Percentiles rank a stretch among this genome's conserved stretches.
Evolutionary conservation across 495 filamentous ascomycete species (phyloP).

Genomic region (Massariosphaeria phaeospora): DNA sequence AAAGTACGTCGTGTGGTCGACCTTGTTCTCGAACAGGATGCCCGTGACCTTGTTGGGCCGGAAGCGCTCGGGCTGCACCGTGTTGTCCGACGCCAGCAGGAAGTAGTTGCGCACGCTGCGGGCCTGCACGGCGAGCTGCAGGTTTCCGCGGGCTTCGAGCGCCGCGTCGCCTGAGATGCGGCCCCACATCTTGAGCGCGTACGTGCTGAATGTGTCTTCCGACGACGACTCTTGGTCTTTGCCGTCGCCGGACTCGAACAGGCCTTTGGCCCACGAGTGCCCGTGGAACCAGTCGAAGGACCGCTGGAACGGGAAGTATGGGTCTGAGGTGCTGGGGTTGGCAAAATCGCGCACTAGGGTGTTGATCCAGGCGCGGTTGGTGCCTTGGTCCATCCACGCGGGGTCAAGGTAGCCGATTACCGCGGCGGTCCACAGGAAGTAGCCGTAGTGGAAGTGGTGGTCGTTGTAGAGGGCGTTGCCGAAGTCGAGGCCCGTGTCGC

Average conservation of each 20-base stretch:
- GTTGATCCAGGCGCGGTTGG: constrained; percentile 76
- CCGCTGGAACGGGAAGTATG: constrained; percentile 79
- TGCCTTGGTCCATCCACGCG: constrained; percentile 55
- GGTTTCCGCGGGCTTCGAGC: constrained; percentile 80
- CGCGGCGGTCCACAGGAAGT: constrained; percentile 86
- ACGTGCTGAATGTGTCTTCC: constrained; percentile 78
- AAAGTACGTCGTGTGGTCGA: constrained; percentile 94
- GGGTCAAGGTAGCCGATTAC: constrained; percentile 79
- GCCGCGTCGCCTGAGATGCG: constrained; percentile 63
- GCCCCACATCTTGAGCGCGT: constrained; percentile 94
- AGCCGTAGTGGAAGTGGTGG: constrained; percentile 91
- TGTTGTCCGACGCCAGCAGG: constrained; percentile 64
- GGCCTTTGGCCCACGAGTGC: constrained; percentile 92
- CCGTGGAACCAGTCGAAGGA: constrained; percentile 92
- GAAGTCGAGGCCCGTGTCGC: constrained; percentile 54
- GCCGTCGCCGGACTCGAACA: constrained; percentile 86
- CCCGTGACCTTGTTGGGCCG: constrained; percentile 82
- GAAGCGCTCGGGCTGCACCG: constrained; percentile 71
- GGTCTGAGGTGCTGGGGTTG: constrained; percentile 67
- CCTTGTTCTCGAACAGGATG: constrained; percentile 95
- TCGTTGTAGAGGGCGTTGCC: constrained; percentile 72
- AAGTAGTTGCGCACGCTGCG: constrained; percentile 75
- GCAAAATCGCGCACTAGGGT: constrained; percentile 54
- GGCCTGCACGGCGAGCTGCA: constrained; percentile 73
- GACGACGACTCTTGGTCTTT: constrained; percentile 90